Conservation (phyloP, 768 basidiomycete species). For the Hysterangium stoloniferum region DNA sequence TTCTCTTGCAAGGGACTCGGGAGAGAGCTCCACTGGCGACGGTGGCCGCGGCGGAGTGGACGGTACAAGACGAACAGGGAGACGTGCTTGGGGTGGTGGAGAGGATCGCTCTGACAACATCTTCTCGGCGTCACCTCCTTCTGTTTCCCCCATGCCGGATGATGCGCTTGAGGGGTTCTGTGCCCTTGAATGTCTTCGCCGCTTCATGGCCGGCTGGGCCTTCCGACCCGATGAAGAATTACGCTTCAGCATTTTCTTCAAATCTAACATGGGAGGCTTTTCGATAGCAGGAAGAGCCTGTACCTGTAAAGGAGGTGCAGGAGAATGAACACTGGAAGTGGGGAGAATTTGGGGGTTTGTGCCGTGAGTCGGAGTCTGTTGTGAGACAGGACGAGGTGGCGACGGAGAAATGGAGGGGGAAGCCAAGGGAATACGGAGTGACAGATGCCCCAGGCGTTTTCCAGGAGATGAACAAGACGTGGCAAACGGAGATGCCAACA, state of each 20-base stretch:
- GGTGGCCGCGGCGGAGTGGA: not conserved
- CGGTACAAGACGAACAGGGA: not conserved
- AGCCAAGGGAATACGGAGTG: not conserved
- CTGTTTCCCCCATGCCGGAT: constrained; percentile 37
- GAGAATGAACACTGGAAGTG: not conserved
- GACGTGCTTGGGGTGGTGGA: not conserved
- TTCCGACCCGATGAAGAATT: not conserved
- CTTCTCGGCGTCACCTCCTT: constrained; percentile 47
- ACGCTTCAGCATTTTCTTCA: constrained; percentile 4
- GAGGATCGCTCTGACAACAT: constrained; percentile 1
- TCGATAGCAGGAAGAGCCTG: not conserved
- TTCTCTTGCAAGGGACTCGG: not conserved
- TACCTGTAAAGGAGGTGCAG: not conserved
- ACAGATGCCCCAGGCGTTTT: not conserved
- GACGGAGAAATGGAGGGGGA: constrained; percentile 6
- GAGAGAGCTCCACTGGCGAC: not conserved
- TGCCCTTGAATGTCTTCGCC: not conserved
- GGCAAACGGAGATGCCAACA: not conserved
- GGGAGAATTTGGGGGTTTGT: not conserved
- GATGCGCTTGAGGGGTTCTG: not conserved
- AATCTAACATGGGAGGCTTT: constrained; percentile 5
- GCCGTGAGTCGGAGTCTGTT: not conserved
- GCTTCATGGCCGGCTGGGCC: not conserved
- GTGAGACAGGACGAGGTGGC: not conserved
- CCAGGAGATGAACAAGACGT: not conserved